These are phyloP conservation scores for Boletus sp. DNA, from an alignment of 1,284 basidiomycete species.

Conservation along the genomic window DNA sequence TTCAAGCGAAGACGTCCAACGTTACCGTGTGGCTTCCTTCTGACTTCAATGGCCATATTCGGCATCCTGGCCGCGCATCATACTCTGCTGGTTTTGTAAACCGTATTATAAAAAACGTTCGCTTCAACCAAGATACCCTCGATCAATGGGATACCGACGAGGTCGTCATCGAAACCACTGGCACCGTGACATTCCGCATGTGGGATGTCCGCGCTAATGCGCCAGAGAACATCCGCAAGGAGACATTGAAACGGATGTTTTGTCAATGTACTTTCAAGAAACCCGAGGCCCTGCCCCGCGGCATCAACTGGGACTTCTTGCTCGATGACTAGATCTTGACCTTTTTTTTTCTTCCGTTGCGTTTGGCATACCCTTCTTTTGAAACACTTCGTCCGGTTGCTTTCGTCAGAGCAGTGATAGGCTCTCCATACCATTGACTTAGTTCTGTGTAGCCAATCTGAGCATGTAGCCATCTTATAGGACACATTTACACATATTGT, in stretches of 20 bases:
- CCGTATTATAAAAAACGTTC: slow-evolving; percentile 57
- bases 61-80: slow-evolving; percentile 47
- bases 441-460: slow-evolving; percentile 24
- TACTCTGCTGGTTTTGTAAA: slow-evolving; percentile 73
- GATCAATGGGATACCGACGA: slow-evolving; percentile 48
- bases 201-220: slow-evolving; percentile 66
- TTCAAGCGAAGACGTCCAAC: slow-evolving; percentile 56
- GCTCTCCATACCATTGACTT: slow-evolving; percentile 1
- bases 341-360: slow-evolving; percentile 1
- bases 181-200: slow-evolving; percentile 66
- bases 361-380: slow-evolving; percentile 12
- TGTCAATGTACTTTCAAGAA: slow-evolving; percentile 42
- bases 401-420: slow-evolving; percentile 9
- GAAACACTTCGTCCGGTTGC: not conserved
- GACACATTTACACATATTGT: slow-evolving; percentile 23
- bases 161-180: slow-evolving; percentile 55
- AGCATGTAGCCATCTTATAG: slow-evolving; percentile 24
- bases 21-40: slow-evolving; percentile 72
- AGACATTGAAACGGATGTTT: slow-evolving; percentile 61
- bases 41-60: slow-evolving; percentile 67
- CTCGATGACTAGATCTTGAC: slow-evolving; percentile 52
- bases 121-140: slow-evolving; percentile 47
- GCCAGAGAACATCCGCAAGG: slow-evolving; percentile 57
- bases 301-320: slow-evolving; percentile 73
- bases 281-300: slow-evolving; percentile 42